Percentiles rank a stretch among this genome's conserved stretches.
phyloP scores from a whole-genome alignment of 768 basidiomycete species.

The Gloeophyllum trabeum region DNA sequence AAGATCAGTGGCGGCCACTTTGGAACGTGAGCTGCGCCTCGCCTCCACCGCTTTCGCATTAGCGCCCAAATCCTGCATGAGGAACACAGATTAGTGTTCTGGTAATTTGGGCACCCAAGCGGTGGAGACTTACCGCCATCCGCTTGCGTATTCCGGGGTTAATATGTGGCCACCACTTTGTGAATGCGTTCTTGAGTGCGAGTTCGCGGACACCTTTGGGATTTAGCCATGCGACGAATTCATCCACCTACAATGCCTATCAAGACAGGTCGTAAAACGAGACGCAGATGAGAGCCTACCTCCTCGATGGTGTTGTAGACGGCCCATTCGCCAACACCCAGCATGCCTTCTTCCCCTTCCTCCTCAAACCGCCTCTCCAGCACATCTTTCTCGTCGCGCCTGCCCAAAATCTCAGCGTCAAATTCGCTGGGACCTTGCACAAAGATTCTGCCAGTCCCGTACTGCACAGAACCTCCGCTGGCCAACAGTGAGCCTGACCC shows the following conservation, averaged over 20 bases:
- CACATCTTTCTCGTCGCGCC: slow-evolving; percentile 44
- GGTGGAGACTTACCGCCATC: slow-evolving; percentile 41
- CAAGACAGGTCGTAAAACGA: too few species aligned
- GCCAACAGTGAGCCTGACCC: slow-evolving; percentile 74
- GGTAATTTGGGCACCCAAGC: slow-evolving; percentile 4
- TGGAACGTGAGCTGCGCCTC: slow-evolving; percentile 63
- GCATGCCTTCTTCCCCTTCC: slow-evolving; percentile 67
- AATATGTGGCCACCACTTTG: slow-evolving; percentile 80
- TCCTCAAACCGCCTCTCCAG: slow-evolving; percentile 56
- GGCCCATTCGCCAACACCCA: slow-evolving; percentile 82
- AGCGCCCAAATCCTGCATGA: slow-evolving; percentile 51
- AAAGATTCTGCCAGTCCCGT: slow-evolving; percentile 85
- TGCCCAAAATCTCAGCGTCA: slow-evolving; percentile 62
- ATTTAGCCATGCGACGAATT: slow-evolving; percentile 84
- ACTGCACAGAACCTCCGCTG: slow-evolving; percentile 68
- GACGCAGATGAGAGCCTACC: too few species aligned
- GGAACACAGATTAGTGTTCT: slow-evolving; percentile 2
- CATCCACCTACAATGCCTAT: slow-evolving; percentile 48
- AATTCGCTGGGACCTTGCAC: slow-evolving; percentile 85
- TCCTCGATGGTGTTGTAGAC: slow-evolving; percentile 80
- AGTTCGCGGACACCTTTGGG: slow-evolving; percentile 84
- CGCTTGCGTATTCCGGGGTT: slow-evolving; percentile 71
- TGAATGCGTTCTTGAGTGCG: slow-evolving; percentile 62
- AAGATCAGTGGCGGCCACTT: slow-evolving; percentile 46
- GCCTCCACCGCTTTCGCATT: slow-evolving; percentile 69